A percentile compares a stretch with the other conserved stretches of the same genome.
These are phyloP conservation scores for Takashimella tepidaria DNA, from an alignment of 1,284 basidiomycete genomes.

Conservation along the genomic window DNA sequence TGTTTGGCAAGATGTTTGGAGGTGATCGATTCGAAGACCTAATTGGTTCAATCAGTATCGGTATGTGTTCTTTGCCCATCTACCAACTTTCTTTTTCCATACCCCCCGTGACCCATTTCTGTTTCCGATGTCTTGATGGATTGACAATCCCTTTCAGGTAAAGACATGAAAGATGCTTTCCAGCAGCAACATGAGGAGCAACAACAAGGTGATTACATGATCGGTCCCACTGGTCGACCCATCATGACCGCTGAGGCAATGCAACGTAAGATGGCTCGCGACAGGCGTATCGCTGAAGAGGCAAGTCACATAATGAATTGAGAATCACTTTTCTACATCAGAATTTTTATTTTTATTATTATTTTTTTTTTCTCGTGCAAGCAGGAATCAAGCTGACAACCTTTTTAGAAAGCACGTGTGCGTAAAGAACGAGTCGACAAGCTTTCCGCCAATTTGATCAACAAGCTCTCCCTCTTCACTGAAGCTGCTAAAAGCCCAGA, in stretches of 20 bases:
- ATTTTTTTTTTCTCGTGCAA: neutral
- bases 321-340: no score
- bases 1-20: slow-evolving; percentile 88
- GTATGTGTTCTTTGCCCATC: no score
- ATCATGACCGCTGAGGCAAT: slow-evolving; percentile 75
- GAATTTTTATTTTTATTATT: no score
- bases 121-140: no score
- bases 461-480: slow-evolving; percentile 86
- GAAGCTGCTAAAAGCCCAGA: slow-evolving; percentile 73
- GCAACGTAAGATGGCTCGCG: slow-evolving; percentile 60
- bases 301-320: slow-evolving; percentile 58
- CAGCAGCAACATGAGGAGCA: slow-evolving; percentile 81
- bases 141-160: no score
- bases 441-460: slow-evolving; percentile 74
- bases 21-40: slow-evolving; percentile 51
- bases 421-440: slow-evolving; percentile 74
- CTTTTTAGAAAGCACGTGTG: slow-evolving; percentile 70
- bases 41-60: slow-evolving; percentile 51
- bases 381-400: neutral
- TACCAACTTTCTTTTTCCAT: no score
- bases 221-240: slow-evolving; percentile 46
- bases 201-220: slow-evolving; percentile 23
- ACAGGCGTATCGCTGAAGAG: slow-evolving; percentile 69
- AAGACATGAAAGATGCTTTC: slow-evolving; percentile 96
- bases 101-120: no score